phyloP scores from a whole-genome alignment of 1,284 basidiomycete species.

The Chalciporus sp. region DNA sequence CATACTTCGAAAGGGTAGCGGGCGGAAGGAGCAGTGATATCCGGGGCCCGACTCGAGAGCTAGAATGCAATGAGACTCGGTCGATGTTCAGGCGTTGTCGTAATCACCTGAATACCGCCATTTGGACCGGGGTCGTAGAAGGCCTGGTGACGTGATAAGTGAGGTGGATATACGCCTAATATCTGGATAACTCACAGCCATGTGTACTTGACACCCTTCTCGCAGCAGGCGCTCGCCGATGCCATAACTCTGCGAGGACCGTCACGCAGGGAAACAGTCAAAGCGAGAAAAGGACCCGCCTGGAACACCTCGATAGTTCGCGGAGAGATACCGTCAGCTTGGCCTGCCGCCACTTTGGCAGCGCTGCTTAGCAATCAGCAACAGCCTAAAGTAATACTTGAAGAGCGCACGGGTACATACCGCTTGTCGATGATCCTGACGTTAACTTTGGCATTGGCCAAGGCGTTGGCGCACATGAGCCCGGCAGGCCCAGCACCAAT shows the following conservation, averaged over 20 bases:
- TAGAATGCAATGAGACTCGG: conserved; percentile 46
- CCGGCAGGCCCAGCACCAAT: conserved; percentile 62
- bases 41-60: conserved; percentile 58
- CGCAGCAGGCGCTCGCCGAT: conserved; percentile 62
- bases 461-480: conserved; percentile 64
- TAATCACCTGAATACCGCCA: conserved; percentile 61
- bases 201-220: conserved; percentile 70
- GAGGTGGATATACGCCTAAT: no score
- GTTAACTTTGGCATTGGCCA: conserved; percentile 58
- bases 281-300: conserved; percentile 35
- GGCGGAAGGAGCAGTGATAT: conserved; percentile 58
- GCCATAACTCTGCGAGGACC: conserved; percentile 62
- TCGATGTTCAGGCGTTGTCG: conserved; percentile 36
- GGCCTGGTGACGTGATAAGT: conserved; percentile 44
- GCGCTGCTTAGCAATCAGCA: conserved; percentile 43
- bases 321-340: conserved; percentile 80
- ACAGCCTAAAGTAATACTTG: background rate
- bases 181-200: conserved; percentile 48
- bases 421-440: conserved; percentile 70
- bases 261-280: background rate
- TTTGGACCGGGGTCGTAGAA: conserved; percentile 68
- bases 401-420: conserved; percentile 33
- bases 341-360: conserved; percentile 61
- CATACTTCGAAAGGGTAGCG: conserved; percentile 67
- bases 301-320: conserved; percentile 79